Percentiles rank a stretch among this genome's conserved stretches.
phyloP scores from a whole-genome alignment of 306 rosid genomes.

The Senna siamea region DNA sequence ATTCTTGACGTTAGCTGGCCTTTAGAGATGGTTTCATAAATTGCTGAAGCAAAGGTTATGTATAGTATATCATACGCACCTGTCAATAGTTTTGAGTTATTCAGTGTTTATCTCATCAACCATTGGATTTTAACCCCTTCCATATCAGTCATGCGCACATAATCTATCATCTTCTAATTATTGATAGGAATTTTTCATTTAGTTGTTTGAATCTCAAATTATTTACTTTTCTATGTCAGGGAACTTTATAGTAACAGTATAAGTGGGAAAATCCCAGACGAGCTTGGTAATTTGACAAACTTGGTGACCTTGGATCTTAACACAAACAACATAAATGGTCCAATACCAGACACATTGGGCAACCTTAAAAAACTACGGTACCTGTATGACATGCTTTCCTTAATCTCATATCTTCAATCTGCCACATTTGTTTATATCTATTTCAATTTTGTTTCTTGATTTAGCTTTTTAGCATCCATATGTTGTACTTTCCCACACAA shows the following conservation, averaged over 20 bases:
- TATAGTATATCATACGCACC: neutral
- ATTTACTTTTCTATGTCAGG: conserved; percentile 48
- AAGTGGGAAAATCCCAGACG: conserved; percentile 57
- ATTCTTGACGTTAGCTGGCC: neutral
- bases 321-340: conserved; percentile 49
- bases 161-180: neutral
- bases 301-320: conserved; percentile 72
- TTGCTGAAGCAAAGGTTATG: neutral
- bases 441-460: neutral
- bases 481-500: neutral
- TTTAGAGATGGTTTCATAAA: conserved; percentile 20
- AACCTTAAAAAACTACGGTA: conserved; percentile 49
- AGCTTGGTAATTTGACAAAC: conserved; percentile 64
- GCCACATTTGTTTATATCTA: neutral
- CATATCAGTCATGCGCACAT: neutral
- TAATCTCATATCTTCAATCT: conserved; percentile 17
- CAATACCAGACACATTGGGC: conserved; percentile 49
- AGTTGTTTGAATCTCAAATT: neutral
- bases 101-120: neutral
- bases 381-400: conserved; percentile 56
- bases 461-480: neutral
- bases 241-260: conserved; percentile 58
- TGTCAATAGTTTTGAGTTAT: neutral
- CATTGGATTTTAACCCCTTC: neutral
- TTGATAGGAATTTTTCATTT: neutral